These are phyloP conservation scores for Apostasia ramifera DNA, from an alignment of 106 monocot genomes.

Conservation along the genomic window DNA sequence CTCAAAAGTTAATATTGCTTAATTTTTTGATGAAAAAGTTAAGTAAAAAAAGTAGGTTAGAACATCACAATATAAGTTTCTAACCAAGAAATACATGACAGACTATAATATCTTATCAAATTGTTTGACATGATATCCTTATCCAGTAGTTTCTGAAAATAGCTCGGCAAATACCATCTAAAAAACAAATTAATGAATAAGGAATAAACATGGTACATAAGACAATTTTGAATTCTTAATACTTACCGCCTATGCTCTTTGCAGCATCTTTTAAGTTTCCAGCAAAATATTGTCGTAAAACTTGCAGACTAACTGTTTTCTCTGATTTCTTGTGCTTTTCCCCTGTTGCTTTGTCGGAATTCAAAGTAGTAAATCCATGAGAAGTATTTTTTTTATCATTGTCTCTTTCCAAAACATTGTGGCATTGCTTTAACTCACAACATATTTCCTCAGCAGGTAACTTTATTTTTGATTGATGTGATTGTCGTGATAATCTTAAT, in stretches of 20 bases:
- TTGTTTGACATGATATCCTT: too few species aligned
- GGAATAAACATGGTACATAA: neutral
- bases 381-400: slow-evolving; percentile 6
- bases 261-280: slow-evolving; percentile 86
- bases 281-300: slow-evolving; percentile 62
- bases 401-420: slow-evolving; percentile 5
- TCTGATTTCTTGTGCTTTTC: slow-evolving; percentile 46
- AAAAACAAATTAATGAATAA: neutral
- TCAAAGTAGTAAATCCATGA: slow-evolving; percentile 14
- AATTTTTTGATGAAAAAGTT: too few species aligned
- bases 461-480: slow-evolving; percentile 12
- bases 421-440: slow-evolving; percentile 14
- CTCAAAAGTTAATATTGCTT: too few species aligned
- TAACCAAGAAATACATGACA: too few species aligned
- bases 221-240: neutral
- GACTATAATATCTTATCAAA: too few species aligned
- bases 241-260: slow-evolving; percentile 67
- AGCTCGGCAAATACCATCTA: too few species aligned
- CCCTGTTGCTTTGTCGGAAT: slow-evolving; percentile 25
- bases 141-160: too few species aligned
- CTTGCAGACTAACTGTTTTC: slow-evolving; percentile 58
- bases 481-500: slow-evolving; percentile 20
- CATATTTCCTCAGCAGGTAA: slow-evolving; percentile 3
- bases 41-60: too few species aligned
- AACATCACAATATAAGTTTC: too few species aligned